Percentiles rank a stretch among this genome's conserved stretches.
Conservation (phyloP, 2,329 filamentous ascomycete species). For the Lomentospora prolificans region DNA sequence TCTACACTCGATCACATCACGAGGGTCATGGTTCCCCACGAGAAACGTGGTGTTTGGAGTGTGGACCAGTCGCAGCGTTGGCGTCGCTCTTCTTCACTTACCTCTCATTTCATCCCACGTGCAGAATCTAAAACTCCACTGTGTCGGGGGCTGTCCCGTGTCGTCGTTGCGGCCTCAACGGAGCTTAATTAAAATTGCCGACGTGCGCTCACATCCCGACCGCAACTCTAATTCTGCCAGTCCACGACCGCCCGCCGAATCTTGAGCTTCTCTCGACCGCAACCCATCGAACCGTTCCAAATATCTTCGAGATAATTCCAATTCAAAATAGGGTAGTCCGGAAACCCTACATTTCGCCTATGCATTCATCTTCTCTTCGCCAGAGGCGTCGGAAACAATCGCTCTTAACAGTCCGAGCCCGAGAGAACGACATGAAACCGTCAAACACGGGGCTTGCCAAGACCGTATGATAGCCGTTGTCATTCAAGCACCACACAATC, state of each 20-base stretch:
- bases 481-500: neutral
- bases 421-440: neutral
- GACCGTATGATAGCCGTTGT: neutral
- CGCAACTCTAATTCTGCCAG: neutral
- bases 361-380: too few relatives aligned
- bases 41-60: neutral
- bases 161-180: neutral
- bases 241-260: neutral
- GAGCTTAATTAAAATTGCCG: neutral
- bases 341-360: too few relatives aligned
- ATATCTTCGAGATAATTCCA: neutral
- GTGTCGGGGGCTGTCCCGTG: neutral
- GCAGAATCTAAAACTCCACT: neutral
- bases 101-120: neutral
- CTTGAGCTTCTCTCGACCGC: neutral
- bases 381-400: neutral
- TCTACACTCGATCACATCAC: too few relatives aligned
- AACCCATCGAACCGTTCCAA: neutral
- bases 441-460: slow-evolving; percentile 1
- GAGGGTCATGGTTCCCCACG: too few relatives aligned
- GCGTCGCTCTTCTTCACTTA: neutral
- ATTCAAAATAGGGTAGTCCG: neutral
- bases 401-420: neutral
- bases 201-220: neutral
- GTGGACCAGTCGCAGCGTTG: too few relatives aligned